Evolutionary conservation across 345 rosid genomes (phyloP).

Genomic region (Bruguiera parviflora): DNA sequence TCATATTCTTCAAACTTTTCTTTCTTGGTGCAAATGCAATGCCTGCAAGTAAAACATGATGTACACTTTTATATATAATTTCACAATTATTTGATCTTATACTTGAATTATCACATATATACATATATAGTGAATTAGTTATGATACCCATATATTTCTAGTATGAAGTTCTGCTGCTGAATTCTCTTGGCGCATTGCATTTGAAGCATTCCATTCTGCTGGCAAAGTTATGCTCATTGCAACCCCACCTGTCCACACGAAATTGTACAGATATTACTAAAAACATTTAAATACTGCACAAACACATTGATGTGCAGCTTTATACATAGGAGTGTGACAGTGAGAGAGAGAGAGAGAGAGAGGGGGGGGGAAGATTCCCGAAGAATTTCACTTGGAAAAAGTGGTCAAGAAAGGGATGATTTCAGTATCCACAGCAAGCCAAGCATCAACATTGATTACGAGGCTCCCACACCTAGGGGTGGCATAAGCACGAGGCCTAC

Average conservation of each 20-base stretch:
- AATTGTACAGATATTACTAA: not conserved
- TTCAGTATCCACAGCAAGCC: not conserved
- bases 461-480: too few species aligned
- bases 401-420: constrained; percentile 10
- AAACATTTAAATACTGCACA: not conserved
- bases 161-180: constrained; percentile 23
- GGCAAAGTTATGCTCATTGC: constrained; percentile 94
- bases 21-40: constrained; percentile 10
- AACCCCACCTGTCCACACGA: constrained; percentile 52
- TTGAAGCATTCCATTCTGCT: constrained; percentile 89
- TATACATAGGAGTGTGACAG: too few species aligned
- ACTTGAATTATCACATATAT: not conserved
- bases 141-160: constrained; percentile 7
- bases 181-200: constrained; percentile 87
- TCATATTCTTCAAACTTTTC: constrained; percentile 8
- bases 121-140: not conserved
- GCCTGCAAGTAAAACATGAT: constrained; percentile 9
- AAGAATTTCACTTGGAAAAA: not conserved
- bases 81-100: not conserved
- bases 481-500: not conserved
- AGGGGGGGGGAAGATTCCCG: not conserved
- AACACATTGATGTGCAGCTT: not conserved
- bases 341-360: too few species aligned
- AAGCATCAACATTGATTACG: not conserved
- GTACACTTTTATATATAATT: not conserved